Evolutionary conservation across 2,329 filamentous ascomycete species (phyloP).

Genomic region (Neoascochyta sp.): DNA sequence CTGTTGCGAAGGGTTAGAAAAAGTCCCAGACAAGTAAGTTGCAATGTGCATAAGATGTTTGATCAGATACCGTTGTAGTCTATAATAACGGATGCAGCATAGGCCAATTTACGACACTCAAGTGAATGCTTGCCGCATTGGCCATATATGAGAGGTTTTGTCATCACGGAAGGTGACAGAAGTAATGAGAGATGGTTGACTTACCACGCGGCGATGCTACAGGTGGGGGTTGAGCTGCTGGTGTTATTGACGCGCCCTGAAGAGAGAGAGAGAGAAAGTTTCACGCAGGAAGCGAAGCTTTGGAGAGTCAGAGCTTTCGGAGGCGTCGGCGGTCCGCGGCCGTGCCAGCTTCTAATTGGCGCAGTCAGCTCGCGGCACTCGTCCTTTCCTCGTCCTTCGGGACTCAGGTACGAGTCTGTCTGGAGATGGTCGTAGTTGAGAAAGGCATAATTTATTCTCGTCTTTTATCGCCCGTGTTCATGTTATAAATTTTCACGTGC

Average conservation of each 20-base stretch:
- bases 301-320: conserved; percentile 4
- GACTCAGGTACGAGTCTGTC: too few relatives aligned
- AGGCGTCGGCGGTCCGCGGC: conserved; percentile 6
- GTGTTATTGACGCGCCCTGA: conserved; percentile 7
- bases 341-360: conserved; percentile 5
- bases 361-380: too few relatives aligned
- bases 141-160: conserved; percentile 24
- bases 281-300: conserved; percentile 5
- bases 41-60: too few relatives aligned
- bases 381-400: too few relatives aligned
- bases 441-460: too few relatives aligned
- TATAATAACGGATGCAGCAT: conserved; percentile 34
- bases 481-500: too few relatives aligned
- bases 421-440: too few relatives aligned
- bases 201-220: conserved; percentile 6
- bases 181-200: conserved; percentile 1
- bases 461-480: too few relatives aligned
- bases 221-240: conserved; percentile 3
- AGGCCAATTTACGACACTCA: conserved; percentile 25
- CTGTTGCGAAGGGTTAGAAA: too few relatives aligned
- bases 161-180: conserved; percentile 20
- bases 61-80: conserved; percentile 43
- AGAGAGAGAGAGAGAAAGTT: conserved; percentile 5
- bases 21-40: too few relatives aligned
- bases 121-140: conserved; percentile 29